phyloP scores from a whole-genome alignment of 345 rosid genomes.

The Rhodamnia argentea region DNA sequence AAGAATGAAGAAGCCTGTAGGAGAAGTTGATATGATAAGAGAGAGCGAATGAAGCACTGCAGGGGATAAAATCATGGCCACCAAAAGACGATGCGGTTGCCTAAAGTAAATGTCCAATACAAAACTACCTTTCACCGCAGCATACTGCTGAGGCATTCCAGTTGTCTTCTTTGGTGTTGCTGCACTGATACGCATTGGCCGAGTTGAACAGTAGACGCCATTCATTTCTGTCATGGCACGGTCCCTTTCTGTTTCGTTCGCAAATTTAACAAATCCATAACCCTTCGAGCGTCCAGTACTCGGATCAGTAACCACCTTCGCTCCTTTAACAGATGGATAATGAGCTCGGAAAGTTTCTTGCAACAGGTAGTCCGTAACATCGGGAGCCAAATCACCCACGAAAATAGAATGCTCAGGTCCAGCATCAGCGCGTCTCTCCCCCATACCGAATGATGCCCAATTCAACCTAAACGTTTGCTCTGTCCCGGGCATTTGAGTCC shows the following conservation, averaged over 20 bases:
- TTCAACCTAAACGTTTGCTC: constrained; percentile 77
- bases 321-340: constrained; percentile 88
- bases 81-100: neutral
- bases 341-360: constrained; percentile 88
- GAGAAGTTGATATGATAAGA: neutral
- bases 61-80: neutral
- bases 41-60: neutral
- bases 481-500: constrained; percentile 85
- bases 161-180: constrained; percentile 79
- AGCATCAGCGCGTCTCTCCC: constrained; percentile 75
- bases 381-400: constrained; percentile 93
- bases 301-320: constrained; percentile 97
- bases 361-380: constrained; percentile 84
- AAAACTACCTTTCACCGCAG: constrained; percentile 42
- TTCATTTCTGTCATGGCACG: constrained; percentile 95
- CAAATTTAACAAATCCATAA: constrained; percentile 91
- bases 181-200: constrained; percentile 90
- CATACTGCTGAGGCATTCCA: constrained; percentile 58
- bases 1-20: neutral
- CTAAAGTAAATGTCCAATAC: neutral
- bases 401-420: constrained; percentile 96
- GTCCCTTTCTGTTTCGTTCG: constrained; percentile 84
- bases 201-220: constrained; percentile 81
- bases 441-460: constrained; percentile 97
- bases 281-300: constrained; percentile 97